phyloP scores from a whole-genome alignment of 2,329 filamentous ascomycete species.

The Nannizzia gypsea region DNA sequence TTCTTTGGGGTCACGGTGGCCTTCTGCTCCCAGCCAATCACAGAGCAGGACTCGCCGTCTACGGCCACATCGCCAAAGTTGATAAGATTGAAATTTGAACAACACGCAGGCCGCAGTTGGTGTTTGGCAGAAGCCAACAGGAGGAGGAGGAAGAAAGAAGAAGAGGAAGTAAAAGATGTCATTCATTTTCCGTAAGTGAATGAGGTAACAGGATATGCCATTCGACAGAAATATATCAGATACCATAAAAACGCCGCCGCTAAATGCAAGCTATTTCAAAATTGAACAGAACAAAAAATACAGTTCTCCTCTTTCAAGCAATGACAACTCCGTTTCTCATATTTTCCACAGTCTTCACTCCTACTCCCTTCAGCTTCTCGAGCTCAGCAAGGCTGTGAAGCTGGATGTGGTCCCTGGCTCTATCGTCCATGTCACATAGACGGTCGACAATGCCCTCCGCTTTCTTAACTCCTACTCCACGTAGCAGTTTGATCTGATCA shows the following conservation, averaged over 20 bases:
- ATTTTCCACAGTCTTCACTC: constrained; percentile 35
- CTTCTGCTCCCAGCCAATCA: constrained; percentile 5
- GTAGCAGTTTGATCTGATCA: constrained; percentile 35
- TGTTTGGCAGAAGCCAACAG: too few relatives aligned
- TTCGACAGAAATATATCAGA: neutral
- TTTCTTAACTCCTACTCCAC: constrained; percentile 38
- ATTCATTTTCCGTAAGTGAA: too few relatives aligned
- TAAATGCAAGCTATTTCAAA: neutral
- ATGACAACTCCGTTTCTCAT: constrained; percentile 34
- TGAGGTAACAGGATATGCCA: neutral
- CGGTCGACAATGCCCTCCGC: constrained; percentile 39
- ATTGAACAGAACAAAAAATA: neutral
- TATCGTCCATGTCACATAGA: constrained; percentile 32
- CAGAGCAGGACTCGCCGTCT: neutral
- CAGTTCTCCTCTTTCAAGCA: neutral
- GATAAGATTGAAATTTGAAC: too few relatives aligned
- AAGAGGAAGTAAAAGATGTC: neutral
- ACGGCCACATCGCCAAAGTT: neutral
- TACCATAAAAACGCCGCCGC: neutral
- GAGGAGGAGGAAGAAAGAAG: neutral
- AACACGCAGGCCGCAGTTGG: too few relatives aligned
- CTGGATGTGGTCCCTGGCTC: constrained; percentile 15
- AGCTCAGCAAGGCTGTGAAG: constrained; percentile 31
- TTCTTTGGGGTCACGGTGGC: constrained; percentile 9
- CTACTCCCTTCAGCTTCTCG: constrained; percentile 34